phyloP scores from a whole-genome alignment of 805 yeast genomes.

The baker's yeast (Saccharomyces cerevisiae) region DNA sequence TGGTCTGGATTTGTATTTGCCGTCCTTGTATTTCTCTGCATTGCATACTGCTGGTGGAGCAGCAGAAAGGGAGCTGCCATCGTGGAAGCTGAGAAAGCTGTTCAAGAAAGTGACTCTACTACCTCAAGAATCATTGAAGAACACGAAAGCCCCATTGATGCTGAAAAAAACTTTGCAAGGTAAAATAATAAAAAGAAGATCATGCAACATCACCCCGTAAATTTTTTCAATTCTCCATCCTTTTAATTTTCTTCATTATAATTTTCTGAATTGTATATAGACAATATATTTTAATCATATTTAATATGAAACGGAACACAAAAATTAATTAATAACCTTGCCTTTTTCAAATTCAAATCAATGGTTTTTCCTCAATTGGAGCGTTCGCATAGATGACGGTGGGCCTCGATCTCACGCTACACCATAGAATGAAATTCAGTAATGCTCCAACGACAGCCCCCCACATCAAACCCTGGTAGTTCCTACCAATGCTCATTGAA shows the following conservation, averaged over 20 bases:
- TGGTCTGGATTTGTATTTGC: slow-evolving; percentile 28
- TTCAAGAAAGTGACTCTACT: slow-evolving; percentile 1
- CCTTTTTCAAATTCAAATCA: slow-evolving; percentile 1
- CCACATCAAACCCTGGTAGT: slow-evolving; percentile 59
- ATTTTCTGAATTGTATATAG: not conserved
- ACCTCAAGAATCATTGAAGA: slow-evolving; percentile 1
- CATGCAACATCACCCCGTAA: not conserved
- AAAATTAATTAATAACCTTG: not conserved
- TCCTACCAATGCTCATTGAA: slow-evolving; percentile 40
- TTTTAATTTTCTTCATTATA: not conserved
- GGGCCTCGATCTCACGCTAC: slow-evolving; percentile 15
- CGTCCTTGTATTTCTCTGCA: slow-evolving; percentile 13
- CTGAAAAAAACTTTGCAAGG: not conserved
- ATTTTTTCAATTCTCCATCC: not conserved
- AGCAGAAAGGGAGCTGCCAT: slow-evolving; percentile 3
- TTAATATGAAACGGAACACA: slow-evolving; percentile 3
- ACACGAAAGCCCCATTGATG: not conserved
- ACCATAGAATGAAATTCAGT: slow-evolving; percentile 36
- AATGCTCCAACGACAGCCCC: slow-evolving; percentile 45
- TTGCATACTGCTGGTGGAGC: slow-evolving; percentile 3
- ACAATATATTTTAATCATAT: not conserved
- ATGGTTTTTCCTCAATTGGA: slow-evolving; percentile 18
- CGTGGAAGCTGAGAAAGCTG: slow-evolving; percentile 1
- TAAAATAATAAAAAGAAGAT: not conserved
- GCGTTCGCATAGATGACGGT: slow-evolving; percentile 9